These are phyloP conservation scores for Tricholomella constricta DNA, from an alignment of 768 basidiomycete species.

Conservation along the genomic window DNA sequence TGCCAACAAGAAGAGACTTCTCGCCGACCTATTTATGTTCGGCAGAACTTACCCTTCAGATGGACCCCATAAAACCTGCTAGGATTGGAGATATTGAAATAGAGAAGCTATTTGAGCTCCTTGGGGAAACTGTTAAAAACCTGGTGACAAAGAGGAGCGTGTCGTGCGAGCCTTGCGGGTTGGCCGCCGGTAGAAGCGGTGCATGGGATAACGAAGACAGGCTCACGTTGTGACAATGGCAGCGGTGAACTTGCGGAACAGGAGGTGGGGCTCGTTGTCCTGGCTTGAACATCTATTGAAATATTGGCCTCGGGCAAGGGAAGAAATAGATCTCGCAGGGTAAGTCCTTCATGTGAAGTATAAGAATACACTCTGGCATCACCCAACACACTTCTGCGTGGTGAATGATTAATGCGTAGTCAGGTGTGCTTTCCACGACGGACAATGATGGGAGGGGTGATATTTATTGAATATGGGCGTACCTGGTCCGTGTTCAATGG, in stretches of 20 bases:
- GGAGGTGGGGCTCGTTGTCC: background rate
- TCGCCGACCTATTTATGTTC: background rate
- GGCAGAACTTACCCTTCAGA: conserved; percentile 1
- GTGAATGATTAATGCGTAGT: background rate
- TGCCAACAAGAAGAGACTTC: background rate
- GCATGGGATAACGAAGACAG: background rate
- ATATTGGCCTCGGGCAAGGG: background rate
- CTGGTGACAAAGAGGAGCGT: background rate
- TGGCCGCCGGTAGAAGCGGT: background rate
- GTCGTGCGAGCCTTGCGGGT: background rate
- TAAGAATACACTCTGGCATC: background rate
- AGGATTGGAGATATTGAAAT: background rate
- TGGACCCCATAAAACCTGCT: background rate
- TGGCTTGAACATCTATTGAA: background rate
- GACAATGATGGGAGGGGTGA: background rate
- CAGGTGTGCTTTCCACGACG: background rate
- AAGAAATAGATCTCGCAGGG: background rate
- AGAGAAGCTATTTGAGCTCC: background rate
- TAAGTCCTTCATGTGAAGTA: background rate
- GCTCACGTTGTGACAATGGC: background rate
- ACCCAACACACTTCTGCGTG: background rate
- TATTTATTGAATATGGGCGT: background rate
- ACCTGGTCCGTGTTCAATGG: background rate
- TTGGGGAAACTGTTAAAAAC: background rate
- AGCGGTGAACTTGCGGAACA: background rate